Percentiles rank a stretch among this genome's conserved stretches.
Conservation (phyloP, 1,284 basidiomycete species). For the Ganoderma sinense region DNA sequence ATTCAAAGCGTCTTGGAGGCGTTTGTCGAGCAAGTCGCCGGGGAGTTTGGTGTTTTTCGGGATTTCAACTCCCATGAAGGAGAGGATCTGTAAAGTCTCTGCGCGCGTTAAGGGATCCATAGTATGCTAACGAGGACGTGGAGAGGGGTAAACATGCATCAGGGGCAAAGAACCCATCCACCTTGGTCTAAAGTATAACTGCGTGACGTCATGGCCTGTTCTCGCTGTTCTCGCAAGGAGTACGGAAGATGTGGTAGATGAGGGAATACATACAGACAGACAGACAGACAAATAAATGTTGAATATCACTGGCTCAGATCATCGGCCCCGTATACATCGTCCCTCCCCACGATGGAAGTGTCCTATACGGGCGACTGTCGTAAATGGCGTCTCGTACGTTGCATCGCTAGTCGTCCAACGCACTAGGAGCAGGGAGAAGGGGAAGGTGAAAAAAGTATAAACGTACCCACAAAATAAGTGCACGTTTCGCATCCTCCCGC, state of each 20-base stretch:
- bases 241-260: not conserved
- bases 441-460: not conserved
- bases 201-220: not conserved
- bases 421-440: not conserved
- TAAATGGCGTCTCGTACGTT: not conserved
- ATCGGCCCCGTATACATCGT: not conserved
- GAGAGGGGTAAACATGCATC: not conserved
- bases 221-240: not conserved
- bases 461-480: not conserved
- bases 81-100: slow-evolving; percentile 22
- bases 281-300: too few species aligned
- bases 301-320: not conserved
- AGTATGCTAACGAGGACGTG: not conserved
- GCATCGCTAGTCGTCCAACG: not conserved
- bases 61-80: slow-evolving; percentile 37
- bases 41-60: slow-evolving; percentile 37
- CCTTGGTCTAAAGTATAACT: not conserved
- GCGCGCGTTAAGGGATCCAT: slow-evolving; percentile 19
- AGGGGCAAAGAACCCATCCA: not conserved
- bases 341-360: not conserved
- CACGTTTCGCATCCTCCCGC: not conserved
- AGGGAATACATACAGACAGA: not conserved
- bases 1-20: slow-evolving; percentile 37
- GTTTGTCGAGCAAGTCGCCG: slow-evolving; percentile 37
- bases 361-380: too few species aligned